A percentile compares a stretch with the other conserved stretches of the same genome.
These are phyloP conservation scores for Alternaria longipes DNA, from an alignment of 2,329 filamentous ascomycete species.

Conservation along the genomic window DNA sequence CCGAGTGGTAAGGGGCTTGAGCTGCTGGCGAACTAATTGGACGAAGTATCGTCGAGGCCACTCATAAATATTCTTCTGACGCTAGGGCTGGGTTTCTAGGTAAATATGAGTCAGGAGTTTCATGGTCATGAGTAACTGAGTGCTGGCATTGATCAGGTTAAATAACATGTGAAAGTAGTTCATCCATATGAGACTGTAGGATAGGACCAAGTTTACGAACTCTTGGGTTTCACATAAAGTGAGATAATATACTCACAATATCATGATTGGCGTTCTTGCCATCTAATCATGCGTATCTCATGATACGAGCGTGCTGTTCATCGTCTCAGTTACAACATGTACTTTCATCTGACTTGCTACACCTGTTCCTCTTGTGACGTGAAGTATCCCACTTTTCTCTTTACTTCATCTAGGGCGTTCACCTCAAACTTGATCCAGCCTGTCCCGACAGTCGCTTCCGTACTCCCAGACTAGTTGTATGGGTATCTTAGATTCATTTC, in stretches of 20 bases:
- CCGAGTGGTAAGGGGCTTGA: slow-evolving; percentile 25
- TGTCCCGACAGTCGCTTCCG: too few relatives aligned
- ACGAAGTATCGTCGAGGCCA: not conserved
- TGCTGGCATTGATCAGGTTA: not conserved
- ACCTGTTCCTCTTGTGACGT: too few relatives aligned
- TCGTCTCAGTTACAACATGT: too few relatives aligned
- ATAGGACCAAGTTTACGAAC: not conserved
- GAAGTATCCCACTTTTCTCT: too few relatives aligned
- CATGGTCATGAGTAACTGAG: not conserved
- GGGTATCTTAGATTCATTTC: too few relatives aligned
- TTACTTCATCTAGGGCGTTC: too few relatives aligned
- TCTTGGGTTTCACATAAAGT: not conserved
- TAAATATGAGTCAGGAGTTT: not conserved
- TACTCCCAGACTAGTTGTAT: too few relatives aligned
- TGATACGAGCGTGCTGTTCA: too few relatives aligned
- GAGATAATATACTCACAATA: not conserved
- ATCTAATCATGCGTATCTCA: not conserved
- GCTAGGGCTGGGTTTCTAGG: not conserved
- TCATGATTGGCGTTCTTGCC: not conserved
- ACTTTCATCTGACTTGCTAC: not conserved
- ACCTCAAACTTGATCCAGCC: too few relatives aligned
- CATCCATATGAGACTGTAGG: not conserved
- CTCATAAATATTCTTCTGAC: not conserved
- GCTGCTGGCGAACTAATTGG: not conserved
- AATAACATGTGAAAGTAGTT: not conserved